These are phyloP conservation scores for Emergomyces africanus DNA, from an alignment of 2,329 filamentous ascomycete species.

Conservation along the genomic window DNA sequence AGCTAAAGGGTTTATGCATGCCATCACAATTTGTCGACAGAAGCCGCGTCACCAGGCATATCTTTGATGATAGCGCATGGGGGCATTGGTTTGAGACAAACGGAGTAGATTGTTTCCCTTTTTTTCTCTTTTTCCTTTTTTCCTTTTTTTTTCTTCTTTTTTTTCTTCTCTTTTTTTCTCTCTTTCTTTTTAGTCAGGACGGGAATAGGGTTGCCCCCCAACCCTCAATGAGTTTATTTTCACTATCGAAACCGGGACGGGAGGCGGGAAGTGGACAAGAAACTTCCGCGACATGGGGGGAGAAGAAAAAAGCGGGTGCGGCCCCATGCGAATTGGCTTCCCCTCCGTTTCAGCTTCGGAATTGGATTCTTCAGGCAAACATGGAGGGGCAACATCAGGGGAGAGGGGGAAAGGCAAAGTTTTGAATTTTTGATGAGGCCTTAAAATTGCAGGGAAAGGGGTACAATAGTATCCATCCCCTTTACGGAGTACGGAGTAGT, in stretches of 20 bases:
- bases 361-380: neutral
- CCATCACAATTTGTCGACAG: neutral
- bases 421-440: no score
- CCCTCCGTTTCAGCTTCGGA: neutral
- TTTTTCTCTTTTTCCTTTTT: no score
- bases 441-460: neutral
- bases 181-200: no score
- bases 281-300: neutral
- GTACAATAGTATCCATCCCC: neutral
- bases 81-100: neutral
- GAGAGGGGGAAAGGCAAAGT: neutral
- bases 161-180: no score
- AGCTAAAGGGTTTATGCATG: neutral
- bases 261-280: neutral
- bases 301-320: neutral
- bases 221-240: no score
- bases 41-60: neutral
- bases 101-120: no score
- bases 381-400: neutral
- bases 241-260: neutral
- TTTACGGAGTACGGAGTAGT: no score
- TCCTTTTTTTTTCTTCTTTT: no score
- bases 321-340: neutral
- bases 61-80: neutral
- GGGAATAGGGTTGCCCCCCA: no score